Percentiles rank a stretch among this genome's conserved stretches.
phyloP scores from a whole-genome alignment of 1,284 basidiomycete species.

The Tausonia pullulans region DNA sequence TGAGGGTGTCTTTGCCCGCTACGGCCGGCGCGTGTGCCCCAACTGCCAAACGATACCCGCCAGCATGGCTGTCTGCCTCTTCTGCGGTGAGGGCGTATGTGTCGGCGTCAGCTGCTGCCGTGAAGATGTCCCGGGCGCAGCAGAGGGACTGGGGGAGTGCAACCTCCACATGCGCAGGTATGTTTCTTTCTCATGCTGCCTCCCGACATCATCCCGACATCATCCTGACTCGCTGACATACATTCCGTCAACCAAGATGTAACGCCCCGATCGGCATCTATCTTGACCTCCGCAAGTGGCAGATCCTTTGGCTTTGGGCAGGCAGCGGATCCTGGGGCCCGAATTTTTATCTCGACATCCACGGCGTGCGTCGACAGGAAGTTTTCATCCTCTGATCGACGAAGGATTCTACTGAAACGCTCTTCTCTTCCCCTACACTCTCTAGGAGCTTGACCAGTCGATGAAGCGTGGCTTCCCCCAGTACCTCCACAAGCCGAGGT shows the following conservation, averaged over 20 bases:
- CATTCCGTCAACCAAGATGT: constrained; percentile 48
- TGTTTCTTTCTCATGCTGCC: constrained; percentile 1
- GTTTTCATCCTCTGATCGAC: neutral
- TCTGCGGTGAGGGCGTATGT: constrained; percentile 82
- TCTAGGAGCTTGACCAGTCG: constrained; percentile 15
- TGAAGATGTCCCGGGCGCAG: constrained; percentile 49
- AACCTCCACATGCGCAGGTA: constrained; percentile 90
- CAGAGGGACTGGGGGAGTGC: constrained; percentile 63
- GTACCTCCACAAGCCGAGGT: constrained; percentile 70
- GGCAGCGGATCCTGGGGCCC: constrained; percentile 77
- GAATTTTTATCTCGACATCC: constrained; percentile 87
- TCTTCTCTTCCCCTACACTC: constrained; percentile 2
- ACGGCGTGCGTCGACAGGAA: constrained; percentile 79
- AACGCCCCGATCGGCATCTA: constrained; percentile 80
- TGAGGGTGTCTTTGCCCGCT: constrained; percentile 68
- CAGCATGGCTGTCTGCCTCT: constrained; percentile 81
- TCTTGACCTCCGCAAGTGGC: constrained; percentile 85
- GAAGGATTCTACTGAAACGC: neutral
- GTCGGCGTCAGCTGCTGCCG: constrained; percentile 88
- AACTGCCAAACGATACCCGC: constrained; percentile 68
- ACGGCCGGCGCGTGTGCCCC: constrained; percentile 55
- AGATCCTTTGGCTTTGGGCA: constrained; percentile 81
- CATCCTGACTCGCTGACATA: neutral
- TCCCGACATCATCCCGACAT: too few relatives aligned
- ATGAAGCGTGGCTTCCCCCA: constrained; percentile 64